phyloP scores from a whole-genome alignment of 257 asterid genomes.

The Capsicum baccatum region DNA sequence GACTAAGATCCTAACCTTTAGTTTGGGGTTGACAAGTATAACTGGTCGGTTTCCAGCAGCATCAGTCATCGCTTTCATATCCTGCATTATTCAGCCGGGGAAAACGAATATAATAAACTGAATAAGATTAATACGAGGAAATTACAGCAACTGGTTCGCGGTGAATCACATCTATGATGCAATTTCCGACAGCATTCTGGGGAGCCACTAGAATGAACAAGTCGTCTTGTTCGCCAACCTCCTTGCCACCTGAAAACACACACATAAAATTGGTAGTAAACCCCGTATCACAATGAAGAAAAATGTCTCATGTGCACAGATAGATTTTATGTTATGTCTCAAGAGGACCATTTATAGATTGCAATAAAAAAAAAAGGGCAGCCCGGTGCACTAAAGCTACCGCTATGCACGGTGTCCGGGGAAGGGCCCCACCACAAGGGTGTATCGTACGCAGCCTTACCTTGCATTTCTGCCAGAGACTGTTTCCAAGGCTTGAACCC shows the following conservation, averaged over 20 bases:
- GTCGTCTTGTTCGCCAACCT: slow-evolving; percentile 90
- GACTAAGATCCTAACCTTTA: slow-evolving; percentile 56
- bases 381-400: no score
- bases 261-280: slow-evolving; percentile 12
- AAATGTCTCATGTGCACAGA: neutral
- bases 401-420: no score
- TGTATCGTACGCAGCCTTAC: no score
- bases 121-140: slow-evolving; percentile 3
- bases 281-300: neutral
- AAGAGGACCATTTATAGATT: neutral
- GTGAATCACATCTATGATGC: slow-evolving; percentile 78
- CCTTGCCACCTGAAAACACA: slow-evolving; percentile 70
- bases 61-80: slow-evolving; percentile 88
- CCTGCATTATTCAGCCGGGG: slow-evolving; percentile 57
- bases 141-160: slow-evolving; percentile 27
- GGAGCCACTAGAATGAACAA: slow-evolving; percentile 93
- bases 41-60: slow-evolving; percentile 92
- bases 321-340: neutral
- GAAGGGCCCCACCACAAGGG: no score
- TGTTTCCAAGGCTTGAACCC: no score
- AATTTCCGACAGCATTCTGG: slow-evolving; percentile 95
- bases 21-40: slow-evolving; percentile 77
- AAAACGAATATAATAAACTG: slow-evolving; percentile 14
- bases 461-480: no score
- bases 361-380: no score